Conservation (phyloP, 1,139 yeast species). For the Petasospora fabianii region DNA sequence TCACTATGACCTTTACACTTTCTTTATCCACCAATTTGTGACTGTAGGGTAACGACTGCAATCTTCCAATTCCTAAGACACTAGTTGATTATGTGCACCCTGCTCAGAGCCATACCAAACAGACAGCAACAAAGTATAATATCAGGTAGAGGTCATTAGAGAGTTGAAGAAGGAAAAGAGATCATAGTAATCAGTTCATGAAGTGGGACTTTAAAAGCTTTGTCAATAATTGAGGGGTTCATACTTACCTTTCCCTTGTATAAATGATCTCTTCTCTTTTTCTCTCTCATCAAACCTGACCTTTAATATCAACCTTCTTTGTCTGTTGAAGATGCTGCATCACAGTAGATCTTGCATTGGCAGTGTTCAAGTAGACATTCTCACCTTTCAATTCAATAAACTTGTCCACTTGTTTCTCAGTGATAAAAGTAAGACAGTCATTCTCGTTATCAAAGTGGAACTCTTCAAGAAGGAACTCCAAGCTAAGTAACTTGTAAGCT, state of each 20-base stretch:
- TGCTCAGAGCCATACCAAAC: neutral
- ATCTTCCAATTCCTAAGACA: too few species aligned
- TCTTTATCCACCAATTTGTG: too few species aligned
- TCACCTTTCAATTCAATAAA: constrained; percentile 37
- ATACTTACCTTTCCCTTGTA: neutral
- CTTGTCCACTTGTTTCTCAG: constrained; percentile 36
- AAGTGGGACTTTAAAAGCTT: too few species aligned
- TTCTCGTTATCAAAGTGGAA: constrained; percentile 39
- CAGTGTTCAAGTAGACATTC: constrained; percentile 34
- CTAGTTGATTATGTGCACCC: neutral
- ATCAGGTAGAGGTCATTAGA: neutral
- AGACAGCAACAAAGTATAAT: neutral
- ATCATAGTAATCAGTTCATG: neutral
- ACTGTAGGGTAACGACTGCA: too few species aligned
- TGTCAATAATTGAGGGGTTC: too few species aligned
- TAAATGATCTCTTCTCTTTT: neutral
- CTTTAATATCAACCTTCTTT: constrained; percentile 83
- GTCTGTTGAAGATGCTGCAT: constrained; percentile 43
- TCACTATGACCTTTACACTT: too few species aligned
- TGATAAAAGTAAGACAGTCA: constrained; percentile 17
- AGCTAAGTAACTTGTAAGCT: constrained; percentile 54
- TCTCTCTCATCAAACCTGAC: constrained; percentile 56
- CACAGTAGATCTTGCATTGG: constrained; percentile 45
- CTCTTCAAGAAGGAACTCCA: constrained; percentile 43
- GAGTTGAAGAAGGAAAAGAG: neutral